Percentiles rank a stretch among this genome's conserved stretches.
Evolutionary conservation across 2,329 filamentous ascomycete species (phyloP).

Genomic region (Orbilia blumenaviensis): DNA sequence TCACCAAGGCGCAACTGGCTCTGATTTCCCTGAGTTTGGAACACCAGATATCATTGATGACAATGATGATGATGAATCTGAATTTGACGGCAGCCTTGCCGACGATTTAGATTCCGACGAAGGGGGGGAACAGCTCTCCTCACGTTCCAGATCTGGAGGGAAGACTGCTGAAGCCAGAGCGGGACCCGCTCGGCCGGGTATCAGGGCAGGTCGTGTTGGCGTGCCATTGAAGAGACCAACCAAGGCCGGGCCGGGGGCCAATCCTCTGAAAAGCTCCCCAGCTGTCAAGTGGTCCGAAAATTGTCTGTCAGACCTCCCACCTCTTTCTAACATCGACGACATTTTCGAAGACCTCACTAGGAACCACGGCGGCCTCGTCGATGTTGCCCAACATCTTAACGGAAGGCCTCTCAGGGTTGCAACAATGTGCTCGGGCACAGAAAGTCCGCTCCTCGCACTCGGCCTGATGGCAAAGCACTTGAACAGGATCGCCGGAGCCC

Average conservation of each 20-base stretch:
- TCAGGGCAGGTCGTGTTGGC: too few species aligned
- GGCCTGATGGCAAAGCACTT: constrained; percentile 67
- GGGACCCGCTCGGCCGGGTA: background rate
- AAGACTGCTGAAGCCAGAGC: background rate
- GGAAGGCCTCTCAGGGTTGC: constrained; percentile 67
- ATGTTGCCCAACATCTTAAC: constrained; percentile 60
- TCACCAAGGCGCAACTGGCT: background rate
- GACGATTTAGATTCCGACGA: constrained; percentile 26
- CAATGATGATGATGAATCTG: constrained; percentile 14
- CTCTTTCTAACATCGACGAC: constrained; percentile 63
- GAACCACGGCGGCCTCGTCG: constrained; percentile 59
- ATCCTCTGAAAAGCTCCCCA: constrained; percentile 6
- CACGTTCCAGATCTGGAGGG: background rate
- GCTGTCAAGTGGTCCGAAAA: constrained; percentile 18
- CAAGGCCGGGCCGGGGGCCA: background rate
- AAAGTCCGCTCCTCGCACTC: constrained; percentile 75
- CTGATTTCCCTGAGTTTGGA: constrained; percentile 19
- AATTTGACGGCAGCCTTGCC: background rate
- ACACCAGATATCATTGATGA: constrained; percentile 11
- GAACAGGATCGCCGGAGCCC: constrained; percentile 58
- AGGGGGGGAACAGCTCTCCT: background rate
- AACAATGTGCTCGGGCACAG: constrained; percentile 82
- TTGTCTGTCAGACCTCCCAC: constrained; percentile 60
- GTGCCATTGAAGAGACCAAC: too few species aligned
- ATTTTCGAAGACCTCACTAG: constrained; percentile 66